Percentiles rank a stretch among this genome's conserved stretches.
Conservation (phyloP, 768 basidiomycete species). For the Clitopilus hobsonii region DNA sequence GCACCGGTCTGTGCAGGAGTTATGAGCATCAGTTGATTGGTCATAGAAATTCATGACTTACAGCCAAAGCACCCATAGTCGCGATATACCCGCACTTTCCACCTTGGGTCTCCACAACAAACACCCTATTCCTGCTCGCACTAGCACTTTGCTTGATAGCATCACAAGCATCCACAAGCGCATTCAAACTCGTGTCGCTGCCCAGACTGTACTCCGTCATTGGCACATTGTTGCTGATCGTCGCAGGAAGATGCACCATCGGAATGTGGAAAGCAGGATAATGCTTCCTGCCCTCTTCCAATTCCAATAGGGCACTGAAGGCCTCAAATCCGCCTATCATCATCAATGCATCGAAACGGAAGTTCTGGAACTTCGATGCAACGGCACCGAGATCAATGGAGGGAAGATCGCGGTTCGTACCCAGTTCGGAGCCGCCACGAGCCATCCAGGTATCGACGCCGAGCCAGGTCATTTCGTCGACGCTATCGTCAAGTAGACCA, state of each 20-base stretch:
- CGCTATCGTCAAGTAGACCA: slow-evolving; percentile 85
- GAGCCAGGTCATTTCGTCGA: slow-evolving; percentile 89
- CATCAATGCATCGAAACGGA: slow-evolving; percentile 71
- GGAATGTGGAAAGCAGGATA: slow-evolving; percentile 96
- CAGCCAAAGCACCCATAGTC: slow-evolving; percentile 92
- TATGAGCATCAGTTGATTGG: neutral
- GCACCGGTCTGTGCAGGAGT: slow-evolving; percentile 82
- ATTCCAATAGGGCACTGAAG: slow-evolving; percentile 70
- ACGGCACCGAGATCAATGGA: slow-evolving; percentile 83
- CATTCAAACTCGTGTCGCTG: slow-evolving; percentile 96
- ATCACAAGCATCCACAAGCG: slow-evolving; percentile 95
- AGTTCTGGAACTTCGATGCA: slow-evolving; percentile 88
- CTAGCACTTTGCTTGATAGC: slow-evolving; percentile 98
- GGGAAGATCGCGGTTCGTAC: slow-evolving; percentile 90
- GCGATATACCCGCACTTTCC: slow-evolving; percentile 96
- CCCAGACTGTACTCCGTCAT: slow-evolving; percentile 95
- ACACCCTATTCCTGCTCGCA: slow-evolving; percentile 92
- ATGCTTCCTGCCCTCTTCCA: slow-evolving; percentile 75
- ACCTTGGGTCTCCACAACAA: slow-evolving; percentile 97
- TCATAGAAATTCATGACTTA: slow-evolving; percentile 34
- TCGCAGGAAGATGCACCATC: slow-evolving; percentile 93
- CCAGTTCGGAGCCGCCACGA: slow-evolving; percentile 95
- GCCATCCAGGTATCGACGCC: slow-evolving; percentile 96
- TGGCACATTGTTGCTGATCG: slow-evolving; percentile 97
- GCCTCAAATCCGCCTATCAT: slow-evolving; percentile 97